Percentiles rank a stretch among this genome's conserved stretches.
Evolutionary conservation across 129 eudicot genomes (phyloP).

Genomic region (Arctium minus): DNA sequence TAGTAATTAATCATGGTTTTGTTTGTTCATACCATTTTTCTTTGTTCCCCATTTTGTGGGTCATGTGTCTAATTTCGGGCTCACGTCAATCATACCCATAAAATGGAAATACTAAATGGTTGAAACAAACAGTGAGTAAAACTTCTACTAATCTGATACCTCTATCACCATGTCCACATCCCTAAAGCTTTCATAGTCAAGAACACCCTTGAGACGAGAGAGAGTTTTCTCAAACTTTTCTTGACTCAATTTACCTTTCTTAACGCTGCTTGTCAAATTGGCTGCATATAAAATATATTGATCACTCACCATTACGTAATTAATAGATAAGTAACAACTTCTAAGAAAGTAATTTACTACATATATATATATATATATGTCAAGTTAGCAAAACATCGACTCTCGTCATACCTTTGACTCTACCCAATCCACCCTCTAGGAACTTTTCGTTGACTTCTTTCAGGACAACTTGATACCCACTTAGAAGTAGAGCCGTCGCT

Average conservation of each 20-base stretch:
- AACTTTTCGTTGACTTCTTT: slow-evolving; percentile 94
- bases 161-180: slow-evolving; percentile 98
- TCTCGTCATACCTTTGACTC: slow-evolving; percentile 68
- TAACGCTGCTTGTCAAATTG: slow-evolving; percentile 85
- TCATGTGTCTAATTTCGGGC: not conserved
- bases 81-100: not conserved
- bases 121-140: not conserved
- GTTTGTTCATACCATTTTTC: not conserved
- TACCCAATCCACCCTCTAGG: slow-evolving; percentile 68
- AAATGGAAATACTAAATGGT: not conserved
- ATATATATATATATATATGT: too few species aligned
- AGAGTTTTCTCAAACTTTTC: slow-evolving; percentile 77
- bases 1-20: not conserved
- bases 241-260: slow-evolving; percentile 79
- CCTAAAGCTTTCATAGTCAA: slow-evolving; percentile 78
- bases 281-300: slow-evolving; percentile 36
- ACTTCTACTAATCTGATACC: slow-evolving; percentile 33
- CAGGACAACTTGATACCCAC: slow-evolving; percentile 65
- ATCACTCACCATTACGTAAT: not conserved
- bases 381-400: not conserved
- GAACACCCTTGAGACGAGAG: slow-evolving; percentile 68
- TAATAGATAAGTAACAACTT: not conserved
- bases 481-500: slow-evolving; percentile 79
- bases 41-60: not conserved
- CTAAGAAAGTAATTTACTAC: not conserved